Conservation (phyloP, 1,284 basidiomycete genomes). For the Sanguinoderma infundibulare region DNA sequence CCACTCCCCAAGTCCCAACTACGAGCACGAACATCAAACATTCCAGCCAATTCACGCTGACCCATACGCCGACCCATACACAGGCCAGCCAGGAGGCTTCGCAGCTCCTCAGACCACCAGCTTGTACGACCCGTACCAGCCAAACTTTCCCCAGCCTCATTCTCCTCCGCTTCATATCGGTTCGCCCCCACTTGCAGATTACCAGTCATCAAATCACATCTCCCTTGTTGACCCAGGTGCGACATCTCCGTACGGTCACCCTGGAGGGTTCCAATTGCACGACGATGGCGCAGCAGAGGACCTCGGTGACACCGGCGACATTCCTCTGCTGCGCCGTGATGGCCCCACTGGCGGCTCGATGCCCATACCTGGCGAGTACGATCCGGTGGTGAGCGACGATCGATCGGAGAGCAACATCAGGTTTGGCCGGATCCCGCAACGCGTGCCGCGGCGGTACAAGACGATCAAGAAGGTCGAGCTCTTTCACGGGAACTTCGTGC, state of each 20-base stretch:
- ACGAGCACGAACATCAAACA: constrained; percentile 39
- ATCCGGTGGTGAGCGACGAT: constrained; percentile 43
- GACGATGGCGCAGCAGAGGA: constrained; percentile 44
- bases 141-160: constrained; percentile 21
- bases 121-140: constrained; percentile 23
- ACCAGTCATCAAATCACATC: constrained; percentile 21
- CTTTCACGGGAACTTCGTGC: constrained; percentile 91
- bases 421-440: constrained; percentile 87
- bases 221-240: constrained; percentile 28
- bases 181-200: constrained; percentile 25
- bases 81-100: constrained; percentile 19
- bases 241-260: constrained; percentile 22
- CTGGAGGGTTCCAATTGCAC: constrained; percentile 36
- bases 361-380: constrained; percentile 49
- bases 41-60: constrained; percentile 36
- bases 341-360: constrained; percentile 30
- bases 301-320: constrained; percentile 57
- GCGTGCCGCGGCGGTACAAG: constrained; percentile 86
- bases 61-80: too few species aligned
- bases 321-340: constrained; percentile 64
- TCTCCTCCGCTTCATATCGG: constrained; percentile 25
- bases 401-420: constrained; percentile 60
- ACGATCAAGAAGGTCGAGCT: constrained; percentile 90
- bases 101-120: constrained; percentile 27
- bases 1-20: constrained; percentile 34